A percentile compares a stretch with the other conserved stretches of the same genome.
These are phyloP conservation scores for Globisporangium alternatum DNA, from an alignment of 352 stramenopile species.

Conservation along the genomic window DNA sequence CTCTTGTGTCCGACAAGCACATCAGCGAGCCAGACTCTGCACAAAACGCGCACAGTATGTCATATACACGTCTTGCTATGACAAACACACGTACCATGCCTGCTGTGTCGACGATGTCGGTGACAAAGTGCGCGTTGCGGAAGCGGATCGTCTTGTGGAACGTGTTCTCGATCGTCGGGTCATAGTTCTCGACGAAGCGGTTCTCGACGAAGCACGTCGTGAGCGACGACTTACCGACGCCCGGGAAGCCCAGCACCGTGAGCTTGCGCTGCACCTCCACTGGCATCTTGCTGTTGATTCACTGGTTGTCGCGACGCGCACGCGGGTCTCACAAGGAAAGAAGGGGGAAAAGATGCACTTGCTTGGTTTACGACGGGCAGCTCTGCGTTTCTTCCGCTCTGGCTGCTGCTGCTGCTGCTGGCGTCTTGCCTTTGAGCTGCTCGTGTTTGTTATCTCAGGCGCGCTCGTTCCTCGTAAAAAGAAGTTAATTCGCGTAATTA, in stretches of 20 bases:
- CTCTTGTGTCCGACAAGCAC: not conserved
- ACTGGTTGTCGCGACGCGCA: not conserved
- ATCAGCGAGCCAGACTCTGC: slow-evolving; percentile 5
- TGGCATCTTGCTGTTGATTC: slow-evolving; percentile 45
- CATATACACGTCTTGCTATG: too few relatives aligned
- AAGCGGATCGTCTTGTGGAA: slow-evolving; percentile 96
- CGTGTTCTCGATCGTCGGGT: slow-evolving; percentile 96
- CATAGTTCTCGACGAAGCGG: slow-evolving; percentile 91
- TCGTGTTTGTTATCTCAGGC: slow-evolving; percentile 5
- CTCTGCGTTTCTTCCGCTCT: not conserved
- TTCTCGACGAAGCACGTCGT: slow-evolving; percentile 95
- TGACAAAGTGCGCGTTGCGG: slow-evolving; percentile 95
- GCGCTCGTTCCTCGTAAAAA: not conserved
- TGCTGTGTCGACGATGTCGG: slow-evolving; percentile 96
- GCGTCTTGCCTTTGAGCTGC: not conserved
- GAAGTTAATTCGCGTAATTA: not conserved
- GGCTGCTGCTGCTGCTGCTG: too few relatives aligned
- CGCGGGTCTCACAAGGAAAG: not conserved
- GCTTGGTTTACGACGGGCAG: not conserved
- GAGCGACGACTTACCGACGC: slow-evolving; percentile 94
- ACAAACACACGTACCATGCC: slow-evolving; percentile 77
- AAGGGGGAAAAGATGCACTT: not conserved
- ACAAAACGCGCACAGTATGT: slow-evolving; percentile 6
- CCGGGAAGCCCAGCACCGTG: slow-evolving; percentile 92
- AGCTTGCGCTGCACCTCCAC: slow-evolving; percentile 95